These are phyloP conservation scores for Musa itinerans DNA, from an alignment of 176 grass and related monocot species.

Conservation along the genomic window DNA sequence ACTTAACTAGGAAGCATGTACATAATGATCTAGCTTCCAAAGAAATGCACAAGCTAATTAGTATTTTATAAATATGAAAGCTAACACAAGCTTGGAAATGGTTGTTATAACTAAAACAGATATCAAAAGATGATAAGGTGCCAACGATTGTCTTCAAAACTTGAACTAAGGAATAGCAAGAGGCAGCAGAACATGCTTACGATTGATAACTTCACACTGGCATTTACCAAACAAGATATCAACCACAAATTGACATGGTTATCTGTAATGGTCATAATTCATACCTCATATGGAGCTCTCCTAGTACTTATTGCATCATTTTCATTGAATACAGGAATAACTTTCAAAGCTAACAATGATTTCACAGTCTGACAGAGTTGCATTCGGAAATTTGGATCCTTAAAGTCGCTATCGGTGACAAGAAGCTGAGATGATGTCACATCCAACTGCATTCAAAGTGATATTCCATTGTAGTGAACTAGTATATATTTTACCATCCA, in stretches of 20 bases:
- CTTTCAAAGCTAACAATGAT: slow-evolving; percentile 57
- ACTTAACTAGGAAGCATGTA: no score
- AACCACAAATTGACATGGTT: not conserved
- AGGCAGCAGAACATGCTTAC: not conserved
- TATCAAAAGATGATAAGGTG: not conserved
- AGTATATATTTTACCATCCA: not conserved
- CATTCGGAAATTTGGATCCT: slow-evolving; percentile 63
- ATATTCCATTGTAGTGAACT: not conserved
- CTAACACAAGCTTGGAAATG: not conserved
- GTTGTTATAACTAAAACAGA: not conserved
- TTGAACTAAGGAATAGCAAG: not conserved
- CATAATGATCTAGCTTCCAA: no score
- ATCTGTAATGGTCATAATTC: slow-evolving; percentile 6
- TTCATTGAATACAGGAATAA: slow-evolving; percentile 94
- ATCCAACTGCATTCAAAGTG: slow-evolving; percentile 51
- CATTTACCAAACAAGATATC: not conserved
- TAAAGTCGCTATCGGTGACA: slow-evolving; percentile 90
- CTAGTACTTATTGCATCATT: slow-evolving; percentile 97
- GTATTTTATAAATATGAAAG: not conserved
- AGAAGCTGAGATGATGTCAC: slow-evolving; percentile 91
- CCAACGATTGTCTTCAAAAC: not conserved
- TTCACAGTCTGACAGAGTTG: slow-evolving; percentile 64
- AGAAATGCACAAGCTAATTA: no score
- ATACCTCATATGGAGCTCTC: slow-evolving; percentile 95
- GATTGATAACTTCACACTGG: not conserved